Evolutionary conservation across 306 rosid species (phyloP).

Genomic region (Sicyos baderoa): DNA sequence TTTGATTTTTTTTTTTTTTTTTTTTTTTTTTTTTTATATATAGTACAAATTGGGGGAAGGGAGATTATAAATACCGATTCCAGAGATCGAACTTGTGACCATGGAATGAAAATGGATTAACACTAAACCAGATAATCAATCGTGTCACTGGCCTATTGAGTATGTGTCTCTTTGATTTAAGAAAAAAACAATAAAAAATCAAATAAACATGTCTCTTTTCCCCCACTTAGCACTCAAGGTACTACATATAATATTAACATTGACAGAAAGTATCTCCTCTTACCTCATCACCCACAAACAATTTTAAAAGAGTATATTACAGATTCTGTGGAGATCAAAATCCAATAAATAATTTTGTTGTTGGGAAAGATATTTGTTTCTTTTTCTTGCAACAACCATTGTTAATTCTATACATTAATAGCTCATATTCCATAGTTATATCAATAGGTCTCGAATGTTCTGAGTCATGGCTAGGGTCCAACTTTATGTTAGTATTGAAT

Average conservation of each 20-base stretch:
- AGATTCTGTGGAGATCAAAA: background rate
- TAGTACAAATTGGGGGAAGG: too few species aligned
- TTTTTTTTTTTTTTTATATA: too few species aligned
- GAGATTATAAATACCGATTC: too few species aligned
- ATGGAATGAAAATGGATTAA: too few species aligned
- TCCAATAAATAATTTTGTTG: background rate
- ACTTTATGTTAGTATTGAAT: too few species aligned
- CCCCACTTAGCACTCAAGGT: background rate
- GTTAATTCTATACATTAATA: background rate
- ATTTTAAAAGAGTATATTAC: background rate
- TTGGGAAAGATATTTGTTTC: background rate
- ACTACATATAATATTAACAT: background rate
- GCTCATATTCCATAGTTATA: background rate
- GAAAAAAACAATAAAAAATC: too few species aligned
- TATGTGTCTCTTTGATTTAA: too few species aligned
- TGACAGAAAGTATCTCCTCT: background rate
- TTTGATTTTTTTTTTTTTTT: too few species aligned
- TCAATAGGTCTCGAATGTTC: background rate
- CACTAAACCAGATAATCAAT: too few species aligned
- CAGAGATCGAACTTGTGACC: too few species aligned
- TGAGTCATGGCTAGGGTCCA: too few species aligned
- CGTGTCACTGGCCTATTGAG: too few species aligned
- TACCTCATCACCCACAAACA: background rate
- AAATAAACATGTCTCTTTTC: background rate
- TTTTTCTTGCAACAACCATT: background rate